Evolutionary conservation across 176 grass and related monocot genomes (phyloP).

Genomic region (Carex myosuroides): DNA sequence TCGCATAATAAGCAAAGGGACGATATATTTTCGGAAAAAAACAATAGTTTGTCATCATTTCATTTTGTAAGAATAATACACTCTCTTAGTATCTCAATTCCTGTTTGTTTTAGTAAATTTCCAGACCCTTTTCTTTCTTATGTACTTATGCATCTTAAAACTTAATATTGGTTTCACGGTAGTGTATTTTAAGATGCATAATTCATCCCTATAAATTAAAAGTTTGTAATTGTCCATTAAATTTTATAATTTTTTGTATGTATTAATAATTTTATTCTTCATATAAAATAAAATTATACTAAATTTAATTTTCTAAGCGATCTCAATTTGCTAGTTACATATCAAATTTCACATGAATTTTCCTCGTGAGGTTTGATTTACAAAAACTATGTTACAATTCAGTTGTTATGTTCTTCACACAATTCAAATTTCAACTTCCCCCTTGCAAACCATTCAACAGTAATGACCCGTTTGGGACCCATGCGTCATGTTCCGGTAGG

Average conservation of each 20-base stretch:
- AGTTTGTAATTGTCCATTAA: too few species aligned
- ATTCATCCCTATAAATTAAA: too few species aligned
- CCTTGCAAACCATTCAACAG: not conserved
- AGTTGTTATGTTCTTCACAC: not conserved
- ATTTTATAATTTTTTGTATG: too few species aligned
- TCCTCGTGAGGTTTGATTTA: not conserved
- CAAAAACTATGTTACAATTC: not conserved
- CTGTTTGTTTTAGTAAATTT: not conserved
- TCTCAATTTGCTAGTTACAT: too few species aligned
- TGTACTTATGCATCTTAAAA: too few species aligned
- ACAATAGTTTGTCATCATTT: not conserved
- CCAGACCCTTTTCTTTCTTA: not conserved
- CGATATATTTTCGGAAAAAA: not conserved
- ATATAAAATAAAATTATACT: too few species aligned
- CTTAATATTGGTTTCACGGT: not conserved
- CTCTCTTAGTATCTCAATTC: not conserved
- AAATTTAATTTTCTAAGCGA: too few species aligned
- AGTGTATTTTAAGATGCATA: too few species aligned
- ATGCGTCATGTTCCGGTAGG: not conserved
- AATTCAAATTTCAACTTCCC: not conserved
- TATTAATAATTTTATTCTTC: too few species aligned
- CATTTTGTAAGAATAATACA: not conserved
- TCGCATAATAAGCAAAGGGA: not conserved
- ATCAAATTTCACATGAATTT: not conserved
- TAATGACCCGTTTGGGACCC: not conserved